These are phyloP conservation scores for Melampsora abietis-canadensis DNA, from an alignment of 1,284 basidiomycete genomes.

Conservation along the genomic window DNA sequence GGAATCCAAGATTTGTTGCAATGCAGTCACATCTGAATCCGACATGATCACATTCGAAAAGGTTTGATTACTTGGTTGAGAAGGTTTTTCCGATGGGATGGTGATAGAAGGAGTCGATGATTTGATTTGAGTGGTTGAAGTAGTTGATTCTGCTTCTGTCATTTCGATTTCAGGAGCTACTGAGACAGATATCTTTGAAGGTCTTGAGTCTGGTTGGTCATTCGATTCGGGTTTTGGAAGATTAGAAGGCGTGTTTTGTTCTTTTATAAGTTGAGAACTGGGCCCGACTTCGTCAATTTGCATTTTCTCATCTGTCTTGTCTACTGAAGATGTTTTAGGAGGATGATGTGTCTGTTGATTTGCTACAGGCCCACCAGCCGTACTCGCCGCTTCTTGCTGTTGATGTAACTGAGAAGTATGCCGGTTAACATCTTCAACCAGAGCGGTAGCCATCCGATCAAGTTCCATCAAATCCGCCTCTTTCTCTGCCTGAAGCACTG, in stretches of 20 bases:
- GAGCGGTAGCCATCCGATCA: neutral
- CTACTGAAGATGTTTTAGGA: neutral
- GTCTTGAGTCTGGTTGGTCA: neutral
- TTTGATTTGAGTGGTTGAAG: neutral
- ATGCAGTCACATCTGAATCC: neutral
- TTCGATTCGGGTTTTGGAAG: neutral
- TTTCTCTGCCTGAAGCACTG: no score
- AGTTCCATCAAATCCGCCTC: conserved; percentile 4
- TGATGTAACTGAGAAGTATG: neutral
- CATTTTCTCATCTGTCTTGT: neutral
- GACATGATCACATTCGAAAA: neutral
- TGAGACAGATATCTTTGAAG: neutral
- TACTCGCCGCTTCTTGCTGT: neutral
- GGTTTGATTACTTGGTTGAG: neutral
- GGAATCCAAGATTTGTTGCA: neutral
- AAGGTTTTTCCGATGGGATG: neutral
- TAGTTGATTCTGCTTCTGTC: neutral
- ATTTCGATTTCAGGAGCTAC: conserved; percentile 1
- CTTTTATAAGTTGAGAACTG: neutral
- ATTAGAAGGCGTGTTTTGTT: neutral
- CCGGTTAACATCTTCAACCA: conserved; percentile 2
- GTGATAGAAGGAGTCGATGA: neutral
- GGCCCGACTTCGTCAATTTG: neutral
- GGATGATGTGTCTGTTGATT: neutral
- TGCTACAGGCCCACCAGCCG: neutral